phyloP scores from a whole-genome alignment of 2,329 filamentous ascomycete genomes.

The Pseudocercospora pini-densiflorae region DNA sequence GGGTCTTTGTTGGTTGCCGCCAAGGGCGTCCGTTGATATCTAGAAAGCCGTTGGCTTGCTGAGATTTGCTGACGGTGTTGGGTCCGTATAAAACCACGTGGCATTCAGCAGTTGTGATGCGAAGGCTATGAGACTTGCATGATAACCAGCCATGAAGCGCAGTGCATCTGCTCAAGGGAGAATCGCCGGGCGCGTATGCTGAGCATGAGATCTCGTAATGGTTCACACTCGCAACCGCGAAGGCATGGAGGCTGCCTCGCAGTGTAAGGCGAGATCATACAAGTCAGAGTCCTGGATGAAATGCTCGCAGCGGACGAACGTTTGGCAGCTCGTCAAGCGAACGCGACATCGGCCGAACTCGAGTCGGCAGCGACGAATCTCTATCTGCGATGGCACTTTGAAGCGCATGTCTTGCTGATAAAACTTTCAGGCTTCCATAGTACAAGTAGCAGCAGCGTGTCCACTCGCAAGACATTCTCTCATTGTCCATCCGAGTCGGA shows the following conservation, averaged over 20 bases:
- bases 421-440: not conserved
- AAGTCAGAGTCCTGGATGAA: not conserved
- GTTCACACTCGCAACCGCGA: not conserved
- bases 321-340: not conserved
- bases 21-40: constrained; percentile 3
- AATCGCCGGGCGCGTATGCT: too few species aligned
- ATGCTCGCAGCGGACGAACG: not conserved
- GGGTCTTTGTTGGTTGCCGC: not conserved
- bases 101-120: not conserved
- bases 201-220: too few species aligned
- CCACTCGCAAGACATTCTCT: not conserved
- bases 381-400: not conserved
- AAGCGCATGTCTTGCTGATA: not conserved
- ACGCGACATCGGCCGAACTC: not conserved
- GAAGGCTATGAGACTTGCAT: too few species aligned
- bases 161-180: too few species aligned
- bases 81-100: not conserved
- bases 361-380: not conserved
- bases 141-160: too few species aligned
- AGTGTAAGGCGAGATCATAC: not conserved
- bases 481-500: too few species aligned
- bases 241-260: not conserved
- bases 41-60: not conserved
- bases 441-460: not conserved
- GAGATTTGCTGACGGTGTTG: not conserved